phyloP scores from a whole-genome alignment of 257 asterid genomes.

The Przewalskia tangutica region DNA sequence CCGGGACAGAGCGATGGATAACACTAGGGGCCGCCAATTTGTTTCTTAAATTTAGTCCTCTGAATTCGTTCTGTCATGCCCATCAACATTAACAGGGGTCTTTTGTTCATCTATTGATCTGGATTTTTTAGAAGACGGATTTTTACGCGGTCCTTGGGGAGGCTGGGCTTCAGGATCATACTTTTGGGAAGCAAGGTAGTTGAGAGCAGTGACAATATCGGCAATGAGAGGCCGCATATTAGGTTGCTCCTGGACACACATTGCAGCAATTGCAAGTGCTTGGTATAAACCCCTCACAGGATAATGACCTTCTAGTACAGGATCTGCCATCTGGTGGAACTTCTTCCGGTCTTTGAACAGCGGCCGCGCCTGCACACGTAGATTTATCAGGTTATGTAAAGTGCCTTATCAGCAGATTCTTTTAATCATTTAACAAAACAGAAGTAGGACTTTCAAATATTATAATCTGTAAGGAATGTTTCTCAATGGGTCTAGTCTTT shows the following conservation, averaged over 20 bases:
- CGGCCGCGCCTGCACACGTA: constrained; percentile 44
- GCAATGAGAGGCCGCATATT: constrained; percentile 38
- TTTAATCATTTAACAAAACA: neutral
- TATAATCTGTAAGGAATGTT: neutral
- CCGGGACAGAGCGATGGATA: neutral
- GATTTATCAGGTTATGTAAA: neutral
- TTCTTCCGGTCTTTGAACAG: constrained; percentile 51
- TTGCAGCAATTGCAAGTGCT: constrained; percentile 59
- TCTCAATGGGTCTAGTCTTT: neutral
- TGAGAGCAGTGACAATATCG: constrained; percentile 50
- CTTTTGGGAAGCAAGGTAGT: constrained; percentile 46
- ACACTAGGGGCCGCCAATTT: neutral
- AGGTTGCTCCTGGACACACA: constrained; percentile 56
- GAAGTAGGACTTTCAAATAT: neutral
- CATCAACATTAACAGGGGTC: neutral
- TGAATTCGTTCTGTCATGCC: neutral
- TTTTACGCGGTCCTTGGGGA: neutral
- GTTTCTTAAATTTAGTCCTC: neutral
- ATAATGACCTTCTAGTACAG: constrained; percentile 41
- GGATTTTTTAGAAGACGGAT: constrained; percentile 9
- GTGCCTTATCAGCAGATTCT: neutral
- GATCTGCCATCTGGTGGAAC: constrained; percentile 58
- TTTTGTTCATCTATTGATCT: neutral
- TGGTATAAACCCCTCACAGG: constrained; percentile 56
- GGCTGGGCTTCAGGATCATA: constrained; percentile 26